Percentiles rank a stretch among this genome's conserved stretches.
phyloP scores from a whole-genome alignment of 371 early-diverging fungal genomes.

The Rhizomucor miehei region DNA sequence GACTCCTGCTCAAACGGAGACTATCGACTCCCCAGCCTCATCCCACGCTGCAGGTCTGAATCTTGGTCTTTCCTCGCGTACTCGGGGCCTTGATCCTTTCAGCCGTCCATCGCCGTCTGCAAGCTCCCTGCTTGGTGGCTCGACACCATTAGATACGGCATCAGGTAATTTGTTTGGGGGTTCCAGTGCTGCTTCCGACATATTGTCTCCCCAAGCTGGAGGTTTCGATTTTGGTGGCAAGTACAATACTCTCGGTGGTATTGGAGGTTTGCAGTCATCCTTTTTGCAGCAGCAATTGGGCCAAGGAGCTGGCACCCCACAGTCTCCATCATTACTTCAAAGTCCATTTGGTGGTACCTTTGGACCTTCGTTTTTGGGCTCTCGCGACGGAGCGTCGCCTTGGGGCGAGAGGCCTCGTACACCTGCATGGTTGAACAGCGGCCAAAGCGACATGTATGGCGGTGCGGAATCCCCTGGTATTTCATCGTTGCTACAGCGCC shows the following conservation, averaged over 20 bases:
- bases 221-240: conserved; percentile 21
- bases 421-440: conserved; percentile 32
- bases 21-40: conserved; percentile 10
- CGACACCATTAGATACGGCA: conserved; percentile 10
- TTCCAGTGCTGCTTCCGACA: conserved; percentile 2
- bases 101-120: conserved; percentile 16
- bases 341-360: conserved; percentile 15
- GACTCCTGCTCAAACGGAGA: conserved; percentile 13
- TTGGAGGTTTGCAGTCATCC: conserved; percentile 8
- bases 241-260: conserved; percentile 32
- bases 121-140: conserved; percentile 17
- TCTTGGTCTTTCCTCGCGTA: conserved; percentile 8
- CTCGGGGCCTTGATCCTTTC: conserved; percentile 22
- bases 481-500: conserved; percentile 19
- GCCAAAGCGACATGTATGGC: conserved; percentile 31
- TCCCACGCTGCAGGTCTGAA: conserved; percentile 9
- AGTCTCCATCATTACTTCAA: conserved; percentile 25
- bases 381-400: conserved; percentile 22
- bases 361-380: conserved; percentile 25
- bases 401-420: conserved; percentile 27
- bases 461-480: conserved; percentile 12
- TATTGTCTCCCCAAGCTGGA: conserved; percentile 12
- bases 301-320: conserved; percentile 15
- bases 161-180: conserved; percentile 16
- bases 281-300: conserved; percentile 22